A percentile compares a stretch with the other conserved stretches of the same genome.
Conservation (phyloP, 2,329 filamentous ascomycete species). For the Colletotrichum sublineola region DNA sequence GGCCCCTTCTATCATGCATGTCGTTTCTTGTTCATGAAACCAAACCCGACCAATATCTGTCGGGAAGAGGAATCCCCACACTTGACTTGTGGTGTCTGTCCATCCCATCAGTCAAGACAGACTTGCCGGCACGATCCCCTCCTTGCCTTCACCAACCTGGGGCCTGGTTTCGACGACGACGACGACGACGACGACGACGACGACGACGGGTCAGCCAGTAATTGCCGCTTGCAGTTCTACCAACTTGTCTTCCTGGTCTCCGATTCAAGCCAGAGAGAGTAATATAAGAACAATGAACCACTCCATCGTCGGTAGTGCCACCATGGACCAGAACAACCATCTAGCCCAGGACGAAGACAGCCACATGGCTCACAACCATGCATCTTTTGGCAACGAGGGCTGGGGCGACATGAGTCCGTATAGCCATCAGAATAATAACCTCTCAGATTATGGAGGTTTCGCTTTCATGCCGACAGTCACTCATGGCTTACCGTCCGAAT, state of each 20-base stretch:
- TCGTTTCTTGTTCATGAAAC: conserved; percentile 59
- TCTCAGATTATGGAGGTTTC: conserved; percentile 75
- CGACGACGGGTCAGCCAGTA: conserved; percentile 19
- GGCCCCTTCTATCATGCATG: conserved; percentile 62
- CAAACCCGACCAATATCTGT: conserved; percentile 51
- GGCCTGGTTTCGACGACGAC: conserved; percentile 25
- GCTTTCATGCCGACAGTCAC: conserved; percentile 68
- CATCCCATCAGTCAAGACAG: conserved; percentile 37
- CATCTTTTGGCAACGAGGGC: conserved; percentile 59
- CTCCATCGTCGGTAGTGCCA: conserved; percentile 58
- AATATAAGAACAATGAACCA: conserved; percentile 58
- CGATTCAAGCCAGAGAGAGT: conserved; percentile 18
- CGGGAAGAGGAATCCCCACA: conserved; percentile 50
- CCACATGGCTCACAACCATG: conserved; percentile 52
- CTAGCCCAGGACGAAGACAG: conserved; percentile 56
- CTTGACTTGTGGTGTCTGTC: conserved; percentile 44
- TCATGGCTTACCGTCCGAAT: conserved; percentile 63
- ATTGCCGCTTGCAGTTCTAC: conserved; percentile 18
- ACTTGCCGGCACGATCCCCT: conserved; percentile 37
- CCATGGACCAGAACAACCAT: conserved; percentile 62
- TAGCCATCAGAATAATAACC: conserved; percentile 74
- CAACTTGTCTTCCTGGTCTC: conserved; percentile 8
- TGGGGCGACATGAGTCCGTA: conserved; percentile 73
- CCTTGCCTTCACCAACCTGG: conserved; percentile 32
- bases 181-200: background rate